Conservation (phyloP, 2,329 filamentous ascomycete species). For the Cladosporium halotolerans region DNA sequence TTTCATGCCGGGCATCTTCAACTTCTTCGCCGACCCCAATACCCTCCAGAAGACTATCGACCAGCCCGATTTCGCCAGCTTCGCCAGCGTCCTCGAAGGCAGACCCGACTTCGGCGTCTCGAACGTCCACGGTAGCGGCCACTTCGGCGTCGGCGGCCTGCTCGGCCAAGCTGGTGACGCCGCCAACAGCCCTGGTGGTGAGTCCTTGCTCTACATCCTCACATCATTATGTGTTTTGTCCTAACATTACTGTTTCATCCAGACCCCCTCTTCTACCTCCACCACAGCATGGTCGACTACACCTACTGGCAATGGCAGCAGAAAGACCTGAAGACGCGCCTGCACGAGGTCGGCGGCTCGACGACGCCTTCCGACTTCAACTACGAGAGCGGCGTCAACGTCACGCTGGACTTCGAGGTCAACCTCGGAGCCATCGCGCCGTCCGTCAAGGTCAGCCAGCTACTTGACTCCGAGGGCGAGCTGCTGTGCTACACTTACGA, state of each 20-base stretch:
- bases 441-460: constrained; percentile 16
- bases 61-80: constrained; percentile 15
- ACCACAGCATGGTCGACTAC: constrained; percentile 23
- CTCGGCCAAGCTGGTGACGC: constrained; percentile 15
- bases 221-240: neutral
- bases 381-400: constrained; percentile 1
- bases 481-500: constrained; percentile 22
- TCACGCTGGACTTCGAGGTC: constrained; percentile 14
- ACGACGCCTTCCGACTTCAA: neutral
- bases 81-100: constrained; percentile 16
- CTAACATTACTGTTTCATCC: neutral
- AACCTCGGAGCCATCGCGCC: constrained; percentile 14
- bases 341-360: constrained; percentile 10
- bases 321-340: constrained; percentile 10
- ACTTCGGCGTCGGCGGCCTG: constrained; percentile 18
- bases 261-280: constrained; percentile 24
- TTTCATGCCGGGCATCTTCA: neutral
- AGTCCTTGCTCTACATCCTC: neutral
- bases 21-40: neutral
- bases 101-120: neutral
- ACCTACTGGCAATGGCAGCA: constrained; percentile 24
- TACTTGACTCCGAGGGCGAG: constrained; percentile 18
- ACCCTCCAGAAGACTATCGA: constrained; percentile 15
- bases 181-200: constrained; percentile 19
- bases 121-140: constrained; percentile 20